These are phyloP conservation scores for Vitis labrusca DNA, from an alignment of 164 flowering plant species.

Conservation along the genomic window DNA sequence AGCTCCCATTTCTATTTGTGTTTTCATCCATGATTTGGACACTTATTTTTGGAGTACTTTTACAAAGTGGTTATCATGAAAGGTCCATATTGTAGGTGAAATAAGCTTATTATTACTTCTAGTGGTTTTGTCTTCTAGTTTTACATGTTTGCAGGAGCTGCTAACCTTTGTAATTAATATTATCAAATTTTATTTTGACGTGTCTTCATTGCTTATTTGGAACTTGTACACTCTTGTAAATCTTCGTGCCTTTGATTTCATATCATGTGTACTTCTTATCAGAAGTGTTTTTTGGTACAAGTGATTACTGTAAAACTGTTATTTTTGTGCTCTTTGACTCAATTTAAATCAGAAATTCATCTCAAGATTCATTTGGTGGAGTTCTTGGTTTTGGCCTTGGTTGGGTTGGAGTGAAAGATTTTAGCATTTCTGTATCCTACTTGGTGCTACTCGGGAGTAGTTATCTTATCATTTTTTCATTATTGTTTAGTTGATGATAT, in stretches of 20 bases:
- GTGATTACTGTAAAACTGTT: conserved; percentile 7
- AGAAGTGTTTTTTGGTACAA: neutral
- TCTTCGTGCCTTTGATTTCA: neutral
- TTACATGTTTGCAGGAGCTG: too few species aligned
- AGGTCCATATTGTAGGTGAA: too few species aligned
- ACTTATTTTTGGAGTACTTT: too few species aligned
- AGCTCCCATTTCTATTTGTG: too few species aligned
- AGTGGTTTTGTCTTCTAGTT: too few species aligned
- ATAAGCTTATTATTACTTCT: too few species aligned
- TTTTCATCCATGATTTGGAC: too few species aligned
- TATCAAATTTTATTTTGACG: too few species aligned
- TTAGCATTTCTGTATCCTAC: conserved; percentile 51
- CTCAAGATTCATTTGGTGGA: conserved; percentile 40
- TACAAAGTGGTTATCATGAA: too few species aligned
- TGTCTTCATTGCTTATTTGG: neutral
- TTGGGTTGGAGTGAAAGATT: conserved; percentile 29
- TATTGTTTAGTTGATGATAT: neutral
- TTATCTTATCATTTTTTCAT: neutral
- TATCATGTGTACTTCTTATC: neutral
- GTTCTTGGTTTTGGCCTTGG: conserved; percentile 36
- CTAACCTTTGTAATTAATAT: too few species aligned
- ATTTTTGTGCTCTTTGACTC: conserved; percentile 39
- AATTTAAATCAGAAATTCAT: conserved; percentile 41
- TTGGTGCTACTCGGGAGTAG: conserved; percentile 6
- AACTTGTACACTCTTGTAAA: neutral